phyloP scores from a whole-genome alignment of 805 yeast genomes.

The Zygosaccharomyces lentus region DNA sequence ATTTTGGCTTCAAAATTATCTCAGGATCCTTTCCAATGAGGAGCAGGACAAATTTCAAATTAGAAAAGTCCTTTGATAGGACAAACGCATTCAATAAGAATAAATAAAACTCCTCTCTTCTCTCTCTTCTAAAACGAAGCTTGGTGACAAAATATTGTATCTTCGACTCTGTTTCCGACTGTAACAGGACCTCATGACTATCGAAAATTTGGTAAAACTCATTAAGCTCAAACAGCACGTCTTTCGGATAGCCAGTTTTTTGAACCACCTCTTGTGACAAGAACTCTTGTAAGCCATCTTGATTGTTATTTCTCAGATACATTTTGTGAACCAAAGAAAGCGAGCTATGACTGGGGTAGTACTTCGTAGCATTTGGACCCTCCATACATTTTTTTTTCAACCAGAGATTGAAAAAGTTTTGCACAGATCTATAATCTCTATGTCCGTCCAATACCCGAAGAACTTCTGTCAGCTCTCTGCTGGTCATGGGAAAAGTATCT shows the following conservation, averaged over 20 bases:
- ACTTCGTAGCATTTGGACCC: background rate
- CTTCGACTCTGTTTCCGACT: constrained; percentile 4
- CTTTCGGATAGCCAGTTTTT: constrained; percentile 16
- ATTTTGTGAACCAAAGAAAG: constrained; percentile 24
- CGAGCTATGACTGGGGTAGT: constrained; percentile 14
- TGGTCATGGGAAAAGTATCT: constrained; percentile 27
- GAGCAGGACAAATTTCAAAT: constrained; percentile 11
- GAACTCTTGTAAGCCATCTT: constrained; percentile 13
- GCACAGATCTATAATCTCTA: constrained; percentile 20
- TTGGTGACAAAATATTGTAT: constrained; percentile 6
- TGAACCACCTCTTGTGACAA: constrained; percentile 14
- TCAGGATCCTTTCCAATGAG: constrained; percentile 15
- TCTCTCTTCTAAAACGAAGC: constrained; percentile 1
- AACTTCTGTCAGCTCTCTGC: constrained; percentile 19
- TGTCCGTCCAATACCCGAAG: constrained; percentile 16
- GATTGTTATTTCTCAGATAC: constrained; percentile 13
- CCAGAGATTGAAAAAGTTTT: constrained; percentile 27
- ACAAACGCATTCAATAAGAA: constrained; percentile 17
- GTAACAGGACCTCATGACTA: background rate
- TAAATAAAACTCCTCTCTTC: constrained; percentile 16
- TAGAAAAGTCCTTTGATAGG: constrained; percentile 13
- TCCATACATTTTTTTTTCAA: constrained; percentile 14
- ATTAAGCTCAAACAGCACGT: constrained; percentile 16
- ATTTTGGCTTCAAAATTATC: constrained; percentile 13
- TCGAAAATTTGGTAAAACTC: constrained; percentile 18